Percentiles rank a stretch among this genome's conserved stretches.
Conservation (phyloP, 73 alveolate species). For the Paramecium caudatum region DNA sequence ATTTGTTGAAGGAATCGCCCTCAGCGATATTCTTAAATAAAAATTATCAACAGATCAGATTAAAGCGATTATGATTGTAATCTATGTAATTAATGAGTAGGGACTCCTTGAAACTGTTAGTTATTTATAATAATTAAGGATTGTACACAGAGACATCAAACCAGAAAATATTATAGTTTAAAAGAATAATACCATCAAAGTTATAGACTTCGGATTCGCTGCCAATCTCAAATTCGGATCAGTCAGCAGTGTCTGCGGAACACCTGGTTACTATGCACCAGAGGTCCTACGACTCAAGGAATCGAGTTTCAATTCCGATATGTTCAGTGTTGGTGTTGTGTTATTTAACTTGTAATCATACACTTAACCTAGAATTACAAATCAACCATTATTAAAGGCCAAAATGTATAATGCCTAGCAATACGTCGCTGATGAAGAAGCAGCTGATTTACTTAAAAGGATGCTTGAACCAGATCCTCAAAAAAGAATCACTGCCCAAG, state of each 20-base stretch:
- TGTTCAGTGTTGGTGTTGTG: slow-evolving; percentile 65
- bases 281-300: slow-evolving; percentile 25
- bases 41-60: not conserved
- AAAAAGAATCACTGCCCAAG: slow-evolving; percentile 13
- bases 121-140: slow-evolving; percentile 1
- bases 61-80: slow-evolving; percentile 34
- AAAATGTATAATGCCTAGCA: not conserved
- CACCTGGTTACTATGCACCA: slow-evolving; percentile 68
- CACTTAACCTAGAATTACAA: not conserved
- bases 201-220: slow-evolving; percentile 64
- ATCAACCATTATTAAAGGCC: not conserved
- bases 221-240: slow-evolving; percentile 8
- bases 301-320: slow-evolving; percentile 37
- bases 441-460: slow-evolving; percentile 4
- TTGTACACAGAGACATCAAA: slow-evolving; percentile 61
- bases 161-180: slow-evolving; percentile 50
- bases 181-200: not conserved
- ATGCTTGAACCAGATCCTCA: slow-evolving; percentile 46
- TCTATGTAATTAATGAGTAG: not conserved
- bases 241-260: slow-evolving; percentile 44
- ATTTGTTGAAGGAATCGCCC: slow-evolving; percentile 30
- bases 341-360: slow-evolving; percentile 7
- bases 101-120: not conserved
- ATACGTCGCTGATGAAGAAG: not conserved
- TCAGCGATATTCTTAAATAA: not conserved